Conservation (phyloP, 1,284 basidiomycete genomes). For the Ceratobasidium sp. region DNA sequence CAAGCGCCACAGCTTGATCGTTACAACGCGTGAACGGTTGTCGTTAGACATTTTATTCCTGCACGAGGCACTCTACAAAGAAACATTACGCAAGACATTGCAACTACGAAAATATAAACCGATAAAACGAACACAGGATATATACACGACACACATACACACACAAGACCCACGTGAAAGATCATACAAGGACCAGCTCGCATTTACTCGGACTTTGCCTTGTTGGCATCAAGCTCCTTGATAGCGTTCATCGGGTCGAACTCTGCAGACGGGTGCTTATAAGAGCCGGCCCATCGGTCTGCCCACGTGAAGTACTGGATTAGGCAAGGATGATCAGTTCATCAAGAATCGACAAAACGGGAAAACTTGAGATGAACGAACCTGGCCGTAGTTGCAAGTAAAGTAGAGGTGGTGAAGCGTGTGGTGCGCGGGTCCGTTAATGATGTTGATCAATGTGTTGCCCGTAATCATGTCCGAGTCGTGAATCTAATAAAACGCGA, state of each 20-base stretch:
- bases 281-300: constrained; percentile 86
- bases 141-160: no score
- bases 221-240: constrained; percentile 52
- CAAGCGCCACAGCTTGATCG: no score
- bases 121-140: no score
- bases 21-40: no score
- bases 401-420: constrained; percentile 97
- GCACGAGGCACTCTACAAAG: no score
- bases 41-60: no score
- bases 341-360: constrained; percentile 1
- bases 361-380: constrained; percentile 49
- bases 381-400: constrained; percentile 94
- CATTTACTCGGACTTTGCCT: no score
- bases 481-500: constrained; percentile 76
- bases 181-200: no score
- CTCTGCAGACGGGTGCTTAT: constrained; percentile 85
- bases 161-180: no score
- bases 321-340: constrained; percentile 30
- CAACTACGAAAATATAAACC: no score
- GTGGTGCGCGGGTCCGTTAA: constrained; percentile 98
- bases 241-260: constrained; percentile 90
- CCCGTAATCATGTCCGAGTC: constrained; percentile 99
- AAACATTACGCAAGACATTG: no score
- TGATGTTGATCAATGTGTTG: constrained; percentile 88
- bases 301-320: constrained; percentile 95